Percentiles rank a stretch among this genome's conserved stretches.
Evolutionary conservation across 2,329 filamentous ascomycete genomes (phyloP).

Genomic region (Coniella vitis): DNA sequence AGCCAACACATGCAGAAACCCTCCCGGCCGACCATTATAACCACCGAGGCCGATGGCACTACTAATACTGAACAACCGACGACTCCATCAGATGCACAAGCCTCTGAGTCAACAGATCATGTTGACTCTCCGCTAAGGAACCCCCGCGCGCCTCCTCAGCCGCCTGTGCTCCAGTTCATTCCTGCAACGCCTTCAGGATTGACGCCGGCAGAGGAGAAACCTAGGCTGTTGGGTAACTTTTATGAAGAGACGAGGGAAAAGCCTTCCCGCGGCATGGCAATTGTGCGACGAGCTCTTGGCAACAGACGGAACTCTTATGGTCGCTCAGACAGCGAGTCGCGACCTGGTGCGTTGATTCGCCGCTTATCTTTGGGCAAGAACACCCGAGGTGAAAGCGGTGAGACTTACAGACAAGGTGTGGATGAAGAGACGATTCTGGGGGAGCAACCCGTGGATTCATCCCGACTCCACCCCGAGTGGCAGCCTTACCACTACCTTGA

Average conservation of each 20-base stretch:
- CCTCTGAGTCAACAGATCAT: conserved; percentile 41
- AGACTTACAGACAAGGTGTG: conserved; percentile 22
- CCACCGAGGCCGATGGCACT: conserved; percentile 31
- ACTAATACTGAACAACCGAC: conserved; percentile 27
- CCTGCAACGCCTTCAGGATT: conserved; percentile 55
- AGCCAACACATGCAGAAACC: conserved; percentile 13
- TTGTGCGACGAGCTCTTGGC: conserved; percentile 48
- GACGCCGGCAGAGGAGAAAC: conserved; percentile 48
- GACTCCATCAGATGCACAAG: conserved; percentile 50
- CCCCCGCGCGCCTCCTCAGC: conserved; percentile 51
- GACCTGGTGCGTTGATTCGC: conserved; percentile 38
- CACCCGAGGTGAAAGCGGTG: conserved; percentile 25
- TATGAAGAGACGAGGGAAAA: conserved; percentile 38
- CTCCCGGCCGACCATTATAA: conserved; percentile 30
- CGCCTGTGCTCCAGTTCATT: conserved; percentile 51
- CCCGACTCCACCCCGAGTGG: conserved; percentile 56
- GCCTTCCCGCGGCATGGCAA: conserved; percentile 39
- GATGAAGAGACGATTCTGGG: conserved; percentile 30
- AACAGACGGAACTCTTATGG: conserved; percentile 41
- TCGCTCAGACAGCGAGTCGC: conserved; percentile 28
- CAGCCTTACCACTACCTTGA: conserved; percentile 41
- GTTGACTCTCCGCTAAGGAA: conserved; percentile 58
- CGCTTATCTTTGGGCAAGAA: conserved; percentile 48
- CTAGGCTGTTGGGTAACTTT: conserved; percentile 46
- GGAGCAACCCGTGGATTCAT: conserved; percentile 43